Evolutionary conservation across 2,329 filamentous ascomycete genomes (phyloP).

Genomic region (Acrodontium crateriforme): DNA sequence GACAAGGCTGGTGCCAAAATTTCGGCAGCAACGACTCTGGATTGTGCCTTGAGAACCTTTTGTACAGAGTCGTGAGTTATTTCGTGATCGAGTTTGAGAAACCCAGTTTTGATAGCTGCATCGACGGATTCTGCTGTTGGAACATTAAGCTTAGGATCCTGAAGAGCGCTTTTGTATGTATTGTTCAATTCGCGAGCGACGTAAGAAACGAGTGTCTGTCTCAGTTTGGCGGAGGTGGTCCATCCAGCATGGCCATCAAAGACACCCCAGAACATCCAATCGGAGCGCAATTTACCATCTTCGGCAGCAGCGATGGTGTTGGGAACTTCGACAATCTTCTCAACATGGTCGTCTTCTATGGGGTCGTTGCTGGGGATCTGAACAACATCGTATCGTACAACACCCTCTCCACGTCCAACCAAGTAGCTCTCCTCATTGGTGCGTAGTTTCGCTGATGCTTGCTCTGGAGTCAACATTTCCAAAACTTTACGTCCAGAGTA

Average conservation of each 20-base stretch:
- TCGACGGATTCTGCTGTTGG: slow-evolving; percentile 75
- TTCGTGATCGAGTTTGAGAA: slow-evolving; percentile 77
- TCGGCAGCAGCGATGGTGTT: slow-evolving; percentile 42
- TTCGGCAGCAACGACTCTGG: slow-evolving; percentile 82
- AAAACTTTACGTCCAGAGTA: slow-evolving; percentile 73
- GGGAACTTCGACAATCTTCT: slow-evolving; percentile 91
- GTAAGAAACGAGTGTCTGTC: slow-evolving; percentile 81
- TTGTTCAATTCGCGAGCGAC: slow-evolving; percentile 86
- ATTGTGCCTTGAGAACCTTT: slow-evolving; percentile 78
- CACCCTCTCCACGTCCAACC: slow-evolving; percentile 77
- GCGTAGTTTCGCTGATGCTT: slow-evolving; percentile 79
- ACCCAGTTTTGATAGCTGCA: slow-evolving; percentile 81
- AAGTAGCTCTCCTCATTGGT: slow-evolving; percentile 84
- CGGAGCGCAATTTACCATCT: slow-evolving; percentile 47
- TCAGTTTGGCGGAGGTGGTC: slow-evolving; percentile 93
- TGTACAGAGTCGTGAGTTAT: slow-evolving; percentile 89
- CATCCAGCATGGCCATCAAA: slow-evolving; percentile 97
- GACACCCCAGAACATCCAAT: slow-evolving; percentile 99
- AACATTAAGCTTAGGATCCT: slow-evolving; percentile 41
- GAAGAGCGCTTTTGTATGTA: slow-evolving; percentile 66
- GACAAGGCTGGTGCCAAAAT: slow-evolving; percentile 84
- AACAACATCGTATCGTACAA: slow-evolving; percentile 86
- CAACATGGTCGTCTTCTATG: slow-evolving; percentile 95
- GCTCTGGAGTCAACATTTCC: slow-evolving; percentile 92
- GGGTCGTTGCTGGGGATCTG: slow-evolving; percentile 94